These are phyloP conservation scores for Aspergillus quadricinctus DNA, from an alignment of 2,329 filamentous ascomycete species.

Conservation along the genomic window DNA sequence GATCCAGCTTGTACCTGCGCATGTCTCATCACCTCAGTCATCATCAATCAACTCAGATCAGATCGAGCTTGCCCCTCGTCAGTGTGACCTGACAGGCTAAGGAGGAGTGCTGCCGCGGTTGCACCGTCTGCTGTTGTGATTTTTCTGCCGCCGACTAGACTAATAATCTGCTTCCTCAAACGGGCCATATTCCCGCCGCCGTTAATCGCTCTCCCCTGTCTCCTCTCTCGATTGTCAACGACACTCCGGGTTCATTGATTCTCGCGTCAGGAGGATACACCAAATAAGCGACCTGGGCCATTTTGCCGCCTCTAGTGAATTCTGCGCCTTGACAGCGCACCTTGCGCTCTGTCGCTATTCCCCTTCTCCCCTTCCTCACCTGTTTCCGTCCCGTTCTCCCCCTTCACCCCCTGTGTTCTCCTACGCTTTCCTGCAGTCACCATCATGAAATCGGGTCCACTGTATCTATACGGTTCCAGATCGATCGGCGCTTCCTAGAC, in stretches of 20 bases:
- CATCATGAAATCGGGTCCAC: slow-evolving; percentile 43
- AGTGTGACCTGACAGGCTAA: slow-evolving; percentile 23
- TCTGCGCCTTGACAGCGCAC: slow-evolving; percentile 4
- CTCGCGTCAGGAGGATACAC: not conserved
- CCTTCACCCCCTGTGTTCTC: slow-evolving; percentile 6
- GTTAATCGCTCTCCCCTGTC: slow-evolving; percentile 4
- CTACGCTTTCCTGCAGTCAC: slow-evolving; percentile 15
- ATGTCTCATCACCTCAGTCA: not conserved
- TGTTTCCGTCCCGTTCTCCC: slow-evolving; percentile 10
- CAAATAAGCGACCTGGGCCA: not conserved
- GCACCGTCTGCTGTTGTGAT: slow-evolving; percentile 12
- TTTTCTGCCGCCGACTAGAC: slow-evolving; percentile 13
- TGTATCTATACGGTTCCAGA: slow-evolving; percentile 31
- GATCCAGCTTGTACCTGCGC: not conserved
- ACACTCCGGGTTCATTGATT: slow-evolving; percentile 5
- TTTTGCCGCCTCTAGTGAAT: not conserved
- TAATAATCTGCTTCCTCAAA: slow-evolving; percentile 13
- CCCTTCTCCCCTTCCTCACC: slow-evolving; percentile 11
- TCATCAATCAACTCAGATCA: slow-evolving; percentile 9
- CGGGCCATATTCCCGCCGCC: slow-evolving; percentile 5
- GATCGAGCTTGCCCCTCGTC: slow-evolving; percentile 1
- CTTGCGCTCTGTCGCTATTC: slow-evolving; percentile 8
- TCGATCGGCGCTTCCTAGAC: slow-evolving; percentile 39
- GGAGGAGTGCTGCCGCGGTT: slow-evolving; percentile 15
- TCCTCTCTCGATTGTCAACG: slow-evolving; percentile 10